Evolutionary conservation across 78 protist genomes (phyloP).

Genomic region (Dictyostelium intermedium): DNA sequence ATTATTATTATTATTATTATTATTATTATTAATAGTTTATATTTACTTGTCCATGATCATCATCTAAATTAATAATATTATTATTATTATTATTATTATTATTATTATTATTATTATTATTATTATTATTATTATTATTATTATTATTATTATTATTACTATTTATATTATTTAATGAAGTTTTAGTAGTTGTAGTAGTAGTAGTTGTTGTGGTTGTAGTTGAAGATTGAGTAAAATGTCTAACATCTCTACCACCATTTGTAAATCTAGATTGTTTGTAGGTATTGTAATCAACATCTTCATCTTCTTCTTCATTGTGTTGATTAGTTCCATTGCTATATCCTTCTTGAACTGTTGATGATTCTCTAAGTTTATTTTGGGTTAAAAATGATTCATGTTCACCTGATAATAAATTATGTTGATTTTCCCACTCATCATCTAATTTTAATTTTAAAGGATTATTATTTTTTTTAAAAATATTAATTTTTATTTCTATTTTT

Average conservation of each 20-base stretch:
- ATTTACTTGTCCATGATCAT: not conserved
- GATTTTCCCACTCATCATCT: conserved; percentile 74
- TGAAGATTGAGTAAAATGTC: conserved; percentile 14
- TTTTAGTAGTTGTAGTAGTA: not conserved
- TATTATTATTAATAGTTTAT: not conserved
- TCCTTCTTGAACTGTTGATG: not conserved
- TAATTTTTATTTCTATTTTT: not conserved
- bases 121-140: too few relatives aligned
- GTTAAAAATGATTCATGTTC: conserved; percentile 42
- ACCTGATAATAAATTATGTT: conserved; percentile 28
- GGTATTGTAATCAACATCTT: not conserved
- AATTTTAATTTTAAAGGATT: not conserved
- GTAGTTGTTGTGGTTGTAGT: conserved; percentile 1
- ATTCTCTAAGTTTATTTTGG: not conserved
- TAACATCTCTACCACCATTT: conserved; percentile 10
- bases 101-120: too few relatives aligned
- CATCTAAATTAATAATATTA: not conserved
- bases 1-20: not conserved
- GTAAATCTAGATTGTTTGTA: conserved; percentile 5
- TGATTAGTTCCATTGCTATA: not conserved
- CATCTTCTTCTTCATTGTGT: conserved; percentile 24
- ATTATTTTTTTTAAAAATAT: not conserved
- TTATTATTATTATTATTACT: not conserved
- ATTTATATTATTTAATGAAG: not conserved
- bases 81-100: not conserved